Base-by-base conservation (phyloP, 2,329 filamentous ascomycete genomes). In the Zymoseptoria crescenta region DNA sequence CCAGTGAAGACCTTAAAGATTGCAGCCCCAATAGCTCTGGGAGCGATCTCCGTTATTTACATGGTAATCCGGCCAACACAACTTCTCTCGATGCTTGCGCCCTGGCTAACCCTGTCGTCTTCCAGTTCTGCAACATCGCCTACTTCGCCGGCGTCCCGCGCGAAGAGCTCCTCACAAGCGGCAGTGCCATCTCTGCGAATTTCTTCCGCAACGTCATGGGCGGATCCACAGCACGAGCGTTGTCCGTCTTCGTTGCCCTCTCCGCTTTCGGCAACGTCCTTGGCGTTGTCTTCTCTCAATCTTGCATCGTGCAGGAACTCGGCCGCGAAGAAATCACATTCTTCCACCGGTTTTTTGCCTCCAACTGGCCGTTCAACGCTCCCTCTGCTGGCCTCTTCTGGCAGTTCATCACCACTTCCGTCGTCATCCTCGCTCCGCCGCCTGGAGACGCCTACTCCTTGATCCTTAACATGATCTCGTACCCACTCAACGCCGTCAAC, bases 391-490 rank as follows among this genome's bases (percentile, higher is more conserved):
- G 63, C 59, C 58, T 68, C 51, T 62, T 64, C 28, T 67, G 67
- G 48, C 64, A 62, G 24, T 63, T 65, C 50, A 50, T 67, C 30
- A 82, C 86, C 10, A 86, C 80, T 0, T 79, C 85, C 52, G 80
- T 87, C 58, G 84, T 86, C 67, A 86, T 88, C 71, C 74, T 88
- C 1, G 85, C 83, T 0, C 84, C 86, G 41, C 86, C 86, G 2
- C 83, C 85, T 1, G 86, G 84, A 41, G 84, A 87, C 70, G 84
- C 84, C 0, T 87, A 86, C 72, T 85, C 84, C 73, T 86, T 86
- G 66, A 66, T 67, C 49, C 53, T 68, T 57, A 57, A 68, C 71
- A 78, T 87, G 56, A 87, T 87, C 67, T 83, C 82, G 0, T 87
- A 87, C 66, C 84, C 84, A 0, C 77, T 86, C 10, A 80, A 84